Evolutionary conservation across 2,329 filamentous ascomycete genomes (phyloP).

Genomic region (Cyclaneusma minus): DNA sequence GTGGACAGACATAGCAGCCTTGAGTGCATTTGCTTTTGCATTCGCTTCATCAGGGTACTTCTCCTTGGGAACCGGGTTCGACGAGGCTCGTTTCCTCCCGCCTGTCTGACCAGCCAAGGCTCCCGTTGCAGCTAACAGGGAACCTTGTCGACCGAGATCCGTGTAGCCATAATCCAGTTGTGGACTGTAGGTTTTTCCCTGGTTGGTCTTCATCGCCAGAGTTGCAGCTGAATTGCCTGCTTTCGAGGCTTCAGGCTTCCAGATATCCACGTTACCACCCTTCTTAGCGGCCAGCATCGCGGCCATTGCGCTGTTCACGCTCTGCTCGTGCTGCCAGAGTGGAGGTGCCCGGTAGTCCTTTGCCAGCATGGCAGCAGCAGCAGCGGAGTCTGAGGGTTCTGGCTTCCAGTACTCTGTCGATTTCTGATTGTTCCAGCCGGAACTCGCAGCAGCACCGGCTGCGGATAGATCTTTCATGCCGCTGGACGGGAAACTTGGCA

Average conservation of each 20-base stretch:
- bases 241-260: slow-evolving; percentile 27
- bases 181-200: slow-evolving; percentile 21
- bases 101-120: slow-evolving; percentile 53
- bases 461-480: slow-evolving; percentile 44
- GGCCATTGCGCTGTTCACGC: slow-evolving; percentile 55
- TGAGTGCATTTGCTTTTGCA: slow-evolving; percentile 52
- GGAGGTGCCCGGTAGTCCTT: slow-evolving; percentile 39
- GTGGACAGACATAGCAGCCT: slow-evolving; percentile 55
- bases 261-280: slow-evolving; percentile 32
- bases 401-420: slow-evolving; percentile 51
- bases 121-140: slow-evolving; percentile 60
- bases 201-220: slow-evolving; percentile 44
- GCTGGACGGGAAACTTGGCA: slow-evolving; percentile 58
- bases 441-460: slow-evolving; percentile 56
- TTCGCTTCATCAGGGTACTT: slow-evolving; percentile 41
- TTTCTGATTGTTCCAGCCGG: slow-evolving; percentile 59
- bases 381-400: slow-evolving; percentile 41
- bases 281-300: slow-evolving; percentile 50
- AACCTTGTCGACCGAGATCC: slow-evolving; percentile 41
- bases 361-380: slow-evolving; percentile 40
- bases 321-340: slow-evolving; percentile 46
- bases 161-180: slow-evolving; percentile 29
- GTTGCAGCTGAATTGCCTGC: slow-evolving; percentile 53
- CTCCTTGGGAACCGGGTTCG: slow-evolving; percentile 32
- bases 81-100: slow-evolving; percentile 44